Evolutionary conservation across 2,329 filamentous ascomycete species (phyloP).

Genomic region (Aspergillus glaucus): DNA sequence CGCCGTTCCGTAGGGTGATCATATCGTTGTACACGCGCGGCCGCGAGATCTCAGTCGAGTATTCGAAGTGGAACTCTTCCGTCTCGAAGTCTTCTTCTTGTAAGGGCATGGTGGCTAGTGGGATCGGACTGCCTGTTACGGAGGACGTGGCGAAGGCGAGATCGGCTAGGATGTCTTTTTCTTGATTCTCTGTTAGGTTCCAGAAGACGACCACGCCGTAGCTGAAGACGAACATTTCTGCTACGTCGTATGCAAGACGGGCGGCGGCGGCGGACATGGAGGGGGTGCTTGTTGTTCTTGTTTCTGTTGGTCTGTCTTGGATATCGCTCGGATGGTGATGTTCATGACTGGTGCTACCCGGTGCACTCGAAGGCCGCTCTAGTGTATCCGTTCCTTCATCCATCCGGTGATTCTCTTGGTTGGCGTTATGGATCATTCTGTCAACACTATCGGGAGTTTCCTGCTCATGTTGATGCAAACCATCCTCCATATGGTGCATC

Average conservation of each 20-base stretch:
- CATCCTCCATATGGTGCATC: constrained; percentile 17
- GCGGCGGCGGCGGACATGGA: constrained; percentile 20
- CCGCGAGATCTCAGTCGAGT: constrained; percentile 75
- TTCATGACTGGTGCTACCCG: constrained; percentile 12
- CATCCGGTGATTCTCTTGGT: constrained; percentile 18
- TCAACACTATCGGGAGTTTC: neutral
- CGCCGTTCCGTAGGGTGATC: constrained; percentile 89
- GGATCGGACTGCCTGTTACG: constrained; percentile 38
- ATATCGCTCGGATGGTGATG: constrained; percentile 18
- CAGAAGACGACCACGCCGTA: constrained; percentile 98
- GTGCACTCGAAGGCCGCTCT: constrained; percentile 3
- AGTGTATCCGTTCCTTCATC: constrained; percentile 4
- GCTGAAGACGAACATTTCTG: constrained; percentile 94
- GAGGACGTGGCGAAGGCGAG: constrained; percentile 67
- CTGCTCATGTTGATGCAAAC: constrained; percentile 8
- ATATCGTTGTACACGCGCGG: constrained; percentile 98
- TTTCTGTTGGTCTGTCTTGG: constrained; percentile 8
- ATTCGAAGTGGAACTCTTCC: constrained; percentile 98
- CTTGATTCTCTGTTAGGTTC: constrained; percentile 95
- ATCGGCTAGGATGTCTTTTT: constrained; percentile 93
- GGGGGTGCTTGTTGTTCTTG: constrained; percentile 31
- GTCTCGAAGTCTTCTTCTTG: constrained; percentile 91
- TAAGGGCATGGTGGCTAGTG: constrained; percentile 71
- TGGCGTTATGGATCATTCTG: neutral
- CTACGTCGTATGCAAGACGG: constrained; percentile 62